Evolutionary conservation across 345 rosid genomes (phyloP).

Genomic region (Isatis tinctoria): DNA sequence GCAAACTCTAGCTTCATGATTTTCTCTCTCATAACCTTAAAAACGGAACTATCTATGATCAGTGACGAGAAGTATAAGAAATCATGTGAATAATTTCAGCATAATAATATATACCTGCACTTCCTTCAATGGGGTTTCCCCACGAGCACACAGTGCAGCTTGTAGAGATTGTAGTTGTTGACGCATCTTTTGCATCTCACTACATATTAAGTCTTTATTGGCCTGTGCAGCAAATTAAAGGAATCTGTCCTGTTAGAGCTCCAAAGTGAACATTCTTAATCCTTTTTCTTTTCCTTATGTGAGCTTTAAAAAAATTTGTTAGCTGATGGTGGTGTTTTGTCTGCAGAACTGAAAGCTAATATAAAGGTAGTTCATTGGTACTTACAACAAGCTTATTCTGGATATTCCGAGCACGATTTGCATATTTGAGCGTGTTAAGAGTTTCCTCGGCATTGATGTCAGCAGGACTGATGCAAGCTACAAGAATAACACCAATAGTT

Average conservation of each 20-base stretch:
- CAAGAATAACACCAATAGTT: conserved; percentile 6
- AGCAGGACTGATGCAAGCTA: conserved; percentile 87
- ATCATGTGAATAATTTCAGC: not conserved
- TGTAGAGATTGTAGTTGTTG: conserved; percentile 61
- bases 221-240: conserved; percentile 39
- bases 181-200: conserved; percentile 71
- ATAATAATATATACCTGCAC: conserved; percentile 43
- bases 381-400: conserved; percentile 85
- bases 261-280: not conserved
- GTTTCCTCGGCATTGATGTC: conserved; percentile 83
- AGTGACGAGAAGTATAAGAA: not conserved
- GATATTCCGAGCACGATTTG: conserved; percentile 86
- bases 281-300: not conserved
- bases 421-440: conserved; percentile 73
- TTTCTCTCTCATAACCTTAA: conserved; percentile 58
- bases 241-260: not conserved
- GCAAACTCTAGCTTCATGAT: conserved; percentile 67
- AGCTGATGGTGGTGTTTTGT: not conserved
- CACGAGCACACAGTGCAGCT: conserved; percentile 64
- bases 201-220: conserved; percentile 64
- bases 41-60: not conserved
- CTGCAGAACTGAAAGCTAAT: not conserved
- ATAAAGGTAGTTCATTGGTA: not conserved
- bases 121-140: conserved; percentile 49
- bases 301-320: not conserved